Evolutionary conservation across 441 rosid species (phyloP).

Genomic region (Croton setiger): DNA sequence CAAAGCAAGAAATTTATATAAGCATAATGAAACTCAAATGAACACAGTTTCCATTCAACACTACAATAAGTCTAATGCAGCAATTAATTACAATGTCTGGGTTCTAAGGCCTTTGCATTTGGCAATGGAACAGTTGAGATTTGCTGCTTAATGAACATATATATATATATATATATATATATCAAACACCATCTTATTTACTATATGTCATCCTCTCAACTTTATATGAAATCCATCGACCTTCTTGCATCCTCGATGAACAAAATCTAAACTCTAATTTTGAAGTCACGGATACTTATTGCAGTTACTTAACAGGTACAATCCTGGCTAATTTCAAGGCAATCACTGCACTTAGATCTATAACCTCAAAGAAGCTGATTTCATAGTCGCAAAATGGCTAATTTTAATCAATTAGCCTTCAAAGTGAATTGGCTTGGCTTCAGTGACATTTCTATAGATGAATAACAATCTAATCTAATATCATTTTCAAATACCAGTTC

Average conservation of each 20-base stretch:
- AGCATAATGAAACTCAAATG: background rate
- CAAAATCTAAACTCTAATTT: background rate
- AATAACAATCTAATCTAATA: background rate
- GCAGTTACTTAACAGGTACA: background rate
- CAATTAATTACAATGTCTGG: background rate
- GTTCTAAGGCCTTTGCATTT: background rate
- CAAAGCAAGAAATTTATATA: background rate
- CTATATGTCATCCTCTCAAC: too few species aligned
- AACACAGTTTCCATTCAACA: background rate
- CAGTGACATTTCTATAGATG: too few species aligned
- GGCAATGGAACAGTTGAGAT: background rate
- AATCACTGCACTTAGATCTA: background rate
- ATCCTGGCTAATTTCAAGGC: background rate
- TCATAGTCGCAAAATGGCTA: background rate
- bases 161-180: too few species aligned
- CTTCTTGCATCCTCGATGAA: background rate
- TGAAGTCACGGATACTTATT: background rate
- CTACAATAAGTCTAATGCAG: background rate
- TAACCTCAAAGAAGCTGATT: background rate
- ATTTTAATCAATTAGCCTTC: background rate
- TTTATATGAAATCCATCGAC: too few species aligned
- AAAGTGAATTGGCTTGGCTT: background rate
- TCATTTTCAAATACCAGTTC: background rate
- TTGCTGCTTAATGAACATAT: background rate
- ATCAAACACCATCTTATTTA: background rate